Evolutionary conservation across 192 early-diverging fungal species (phyloP).

Genomic region (Podila verticillata): DNA sequence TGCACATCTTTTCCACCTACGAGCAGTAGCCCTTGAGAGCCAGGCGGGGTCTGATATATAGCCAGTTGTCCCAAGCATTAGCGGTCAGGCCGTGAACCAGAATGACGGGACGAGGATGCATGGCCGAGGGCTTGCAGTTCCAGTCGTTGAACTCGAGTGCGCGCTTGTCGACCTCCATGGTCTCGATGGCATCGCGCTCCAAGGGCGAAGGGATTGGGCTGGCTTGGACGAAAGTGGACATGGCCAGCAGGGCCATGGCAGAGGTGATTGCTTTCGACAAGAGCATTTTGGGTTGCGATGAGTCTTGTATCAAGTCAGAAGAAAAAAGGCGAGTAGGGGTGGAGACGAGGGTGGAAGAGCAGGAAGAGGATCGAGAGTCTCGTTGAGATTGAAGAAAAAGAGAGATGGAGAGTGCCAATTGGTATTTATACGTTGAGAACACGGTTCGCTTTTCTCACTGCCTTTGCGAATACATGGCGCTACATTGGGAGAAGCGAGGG

Average conservation of each 20-base stretch:
- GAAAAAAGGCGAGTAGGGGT: too few species aligned
- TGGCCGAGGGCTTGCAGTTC: slow-evolving; percentile 10
- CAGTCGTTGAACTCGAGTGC: slow-evolving; percentile 13
- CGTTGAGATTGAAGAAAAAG: too few species aligned
- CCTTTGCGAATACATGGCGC: too few species aligned
- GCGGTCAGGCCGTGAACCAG: slow-evolving; percentile 16
- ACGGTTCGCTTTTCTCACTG: too few species aligned
- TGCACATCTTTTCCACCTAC: not conserved
- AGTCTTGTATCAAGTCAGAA: too few species aligned
- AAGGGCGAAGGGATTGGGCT: not conserved
- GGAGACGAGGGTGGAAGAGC: too few species aligned
- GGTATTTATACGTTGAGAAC: too few species aligned
- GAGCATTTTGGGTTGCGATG: not conserved
- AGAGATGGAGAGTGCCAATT: too few species aligned
- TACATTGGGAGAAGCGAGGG: too few species aligned
- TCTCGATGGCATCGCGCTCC: not conserved
- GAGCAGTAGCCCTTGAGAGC: slow-evolving; percentile 21
- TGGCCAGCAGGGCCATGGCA: not conserved
- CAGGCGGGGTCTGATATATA: slow-evolving; percentile 22
- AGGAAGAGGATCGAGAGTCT: too few species aligned
- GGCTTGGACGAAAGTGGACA: not conserved
- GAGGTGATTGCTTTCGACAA: not conserved
- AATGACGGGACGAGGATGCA: slow-evolving; percentile 5
- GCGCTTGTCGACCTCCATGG: not conserved
- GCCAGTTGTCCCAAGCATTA: slow-evolving; percentile 8